Evolutionary conservation across 2,329 filamentous ascomycete genomes (phyloP), one percentile per base, ranked within the genome.

Genomic region (Botrytis paeoniae): DNA sequence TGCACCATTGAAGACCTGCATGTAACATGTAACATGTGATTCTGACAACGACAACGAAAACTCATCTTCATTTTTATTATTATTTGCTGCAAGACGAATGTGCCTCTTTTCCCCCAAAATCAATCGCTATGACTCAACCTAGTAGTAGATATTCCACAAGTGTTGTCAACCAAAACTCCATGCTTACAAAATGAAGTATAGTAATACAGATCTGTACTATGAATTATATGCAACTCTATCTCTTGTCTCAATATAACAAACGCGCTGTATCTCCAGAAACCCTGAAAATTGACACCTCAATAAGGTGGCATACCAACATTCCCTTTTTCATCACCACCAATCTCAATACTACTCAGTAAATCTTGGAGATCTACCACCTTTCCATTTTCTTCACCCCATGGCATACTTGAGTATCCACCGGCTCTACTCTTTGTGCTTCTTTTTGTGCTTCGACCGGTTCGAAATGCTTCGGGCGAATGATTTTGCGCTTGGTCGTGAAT

Each of bases 301-400:
- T 81, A 81, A 37, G 80, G 80, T 41, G 80, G 79, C 69, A 75
- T 78, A 6, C 73, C 76, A 32, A 78, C 75, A 74, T 78, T 77
- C 14, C 76, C 76, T 32, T 75, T 77, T 64, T 74, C 69, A 37
- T 72, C 75, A 10, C 74, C 76, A 20, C 73, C 75, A 48, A 73
- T 65, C 41, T 81, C 79, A 73, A 81, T 81, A 0, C 78, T 76
- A 45, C 79, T 78, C 12, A 81, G 71, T 29, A 81, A 68, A 64
- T 73, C 77, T 74, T 80, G 76, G 48, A 81, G 72, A 75, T 80
- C 78, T 29, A 78, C 70, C 4, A 72, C 68, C 2, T 75, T 68
- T 14, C 45, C 70, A 43, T 57, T 64, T 29, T 78, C 77, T 37
- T 78, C 78, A 0, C 75, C 78, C 78, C 78, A 79, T 9, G 73